These are phyloP conservation scores for Kitagawia praeruptora DNA, from an alignment of 129 eudicot genomes.

Conservation along the genomic window DNA sequence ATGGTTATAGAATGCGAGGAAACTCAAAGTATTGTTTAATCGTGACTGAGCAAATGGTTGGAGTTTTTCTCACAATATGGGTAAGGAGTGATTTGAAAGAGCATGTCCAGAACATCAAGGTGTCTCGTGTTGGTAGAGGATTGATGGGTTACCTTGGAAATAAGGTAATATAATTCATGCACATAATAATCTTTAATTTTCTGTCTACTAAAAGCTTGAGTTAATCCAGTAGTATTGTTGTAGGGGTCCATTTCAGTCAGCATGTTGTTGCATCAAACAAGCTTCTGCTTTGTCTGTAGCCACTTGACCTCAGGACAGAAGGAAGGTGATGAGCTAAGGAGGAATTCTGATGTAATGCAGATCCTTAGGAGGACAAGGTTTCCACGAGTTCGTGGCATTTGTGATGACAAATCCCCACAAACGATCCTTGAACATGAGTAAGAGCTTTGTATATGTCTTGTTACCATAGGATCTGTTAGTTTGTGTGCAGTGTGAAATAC, in stretches of 20 bases:
- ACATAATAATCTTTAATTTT: background rate
- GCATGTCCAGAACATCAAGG: constrained; percentile 68
- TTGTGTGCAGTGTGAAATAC: background rate
- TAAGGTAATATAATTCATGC: constrained; percentile 44
- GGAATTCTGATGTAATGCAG: constrained; percentile 93
- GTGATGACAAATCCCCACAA: constrained; percentile 75
- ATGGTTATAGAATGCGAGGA: constrained; percentile 34
- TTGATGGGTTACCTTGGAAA: constrained; percentile 97
- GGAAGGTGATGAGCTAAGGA: constrained; percentile 82
- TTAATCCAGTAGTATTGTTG: constrained; percentile 13
- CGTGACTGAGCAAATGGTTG: constrained; percentile 95
- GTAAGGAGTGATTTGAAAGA: constrained; percentile 76
- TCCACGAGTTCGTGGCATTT: constrained; percentile 55
- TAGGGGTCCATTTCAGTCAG: constrained; percentile 96
- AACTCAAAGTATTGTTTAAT: constrained; percentile 64
- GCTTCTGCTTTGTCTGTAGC: constrained; percentile 91
- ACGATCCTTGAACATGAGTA: constrained; percentile 90
- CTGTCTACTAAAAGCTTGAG: background rate
- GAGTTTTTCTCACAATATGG: constrained; percentile 84
- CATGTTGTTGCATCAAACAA: constrained; percentile 86
- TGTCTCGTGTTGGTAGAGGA: constrained; percentile 99
- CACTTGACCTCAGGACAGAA: constrained; percentile 91
- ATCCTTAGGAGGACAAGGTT: constrained; percentile 80
- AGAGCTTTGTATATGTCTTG: constrained; percentile 15
- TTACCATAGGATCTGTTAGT: background rate